A percentile compares a stretch with the other conserved stretches of the same genome.
Conservation (phyloP, 208 protist genomes). For the Acanthamoeba triangularis region DNA sequence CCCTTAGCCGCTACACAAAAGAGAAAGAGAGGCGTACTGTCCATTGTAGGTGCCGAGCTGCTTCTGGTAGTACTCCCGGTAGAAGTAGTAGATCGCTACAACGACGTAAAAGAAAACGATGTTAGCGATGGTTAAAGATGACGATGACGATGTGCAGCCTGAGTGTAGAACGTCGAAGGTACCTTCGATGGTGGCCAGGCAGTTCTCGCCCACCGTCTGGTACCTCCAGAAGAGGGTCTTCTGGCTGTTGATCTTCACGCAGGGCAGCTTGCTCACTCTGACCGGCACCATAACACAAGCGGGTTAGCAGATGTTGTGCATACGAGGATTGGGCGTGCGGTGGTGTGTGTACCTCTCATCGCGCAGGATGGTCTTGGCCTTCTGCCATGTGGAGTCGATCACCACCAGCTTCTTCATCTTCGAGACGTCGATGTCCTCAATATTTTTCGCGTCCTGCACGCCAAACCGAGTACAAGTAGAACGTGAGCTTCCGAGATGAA, state of each 20-base stretch:
- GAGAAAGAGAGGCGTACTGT: not conserved
- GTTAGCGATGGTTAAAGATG: not conserved
- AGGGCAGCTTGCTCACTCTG: constrained; percentile 4
- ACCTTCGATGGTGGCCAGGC: constrained; percentile 50
- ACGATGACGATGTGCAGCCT: not conserved
- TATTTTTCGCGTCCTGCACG: not conserved
- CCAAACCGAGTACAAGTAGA: not conserved
- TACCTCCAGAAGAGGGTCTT: constrained; percentile 41
- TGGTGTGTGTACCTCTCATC: not conserved
- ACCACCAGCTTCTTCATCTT: constrained; percentile 48
- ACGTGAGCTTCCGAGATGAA: not conserved
- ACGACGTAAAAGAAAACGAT: not conserved
- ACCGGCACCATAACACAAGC: not conserved
- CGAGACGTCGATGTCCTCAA: constrained; percentile 5
- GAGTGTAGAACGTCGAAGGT: not conserved
- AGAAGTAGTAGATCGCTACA: constrained; percentile 49
- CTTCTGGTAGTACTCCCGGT: constrained; percentile 50
- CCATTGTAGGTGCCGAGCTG: not conserved
- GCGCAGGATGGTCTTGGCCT: constrained; percentile 28
- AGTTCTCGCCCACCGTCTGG: constrained; percentile 27
- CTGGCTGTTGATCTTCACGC: constrained; percentile 10
- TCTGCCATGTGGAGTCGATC: constrained; percentile 54
- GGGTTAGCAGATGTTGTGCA: too few relatives aligned
- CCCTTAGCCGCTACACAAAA: too few relatives aligned
- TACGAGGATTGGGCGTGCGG: too few relatives aligned